Base-by-base conservation (phyloP, 2,329 filamentous ascomycete genomes). In the Polychaeton citri region DNA sequence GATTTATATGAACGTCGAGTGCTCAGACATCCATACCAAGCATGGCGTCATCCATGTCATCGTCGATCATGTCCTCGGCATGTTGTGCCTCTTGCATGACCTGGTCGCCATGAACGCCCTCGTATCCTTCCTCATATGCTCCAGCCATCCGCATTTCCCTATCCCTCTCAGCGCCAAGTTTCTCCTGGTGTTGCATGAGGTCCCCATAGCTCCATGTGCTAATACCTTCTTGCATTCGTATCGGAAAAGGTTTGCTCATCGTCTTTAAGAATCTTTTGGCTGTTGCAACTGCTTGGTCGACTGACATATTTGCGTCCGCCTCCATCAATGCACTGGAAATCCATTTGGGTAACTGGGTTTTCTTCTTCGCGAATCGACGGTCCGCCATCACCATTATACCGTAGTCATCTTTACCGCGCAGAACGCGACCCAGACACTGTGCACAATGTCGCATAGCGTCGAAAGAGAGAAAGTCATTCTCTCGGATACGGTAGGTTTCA, bases 341-440 rank as follows among this genome's bases (percentile, higher is more conserved):
- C 90, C 90, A 98, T 56, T 94, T 94, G 8, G 90, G 90, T 19
- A 98, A 68, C 61, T 98, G 92, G 3, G 61, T 69, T 24, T 86
- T 72, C 63, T 96, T 96, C 64, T 90, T 92, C 55, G 85, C 79
- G 59, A 95, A 98, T 13, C 90, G 76, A 30, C 84, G 79, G 58
- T 98, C 90, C 2, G 92, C 90, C 19, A 98, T 69, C 4, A 98
- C 88, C 90, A 98, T 98, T 66, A 98, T 84, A n/a, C 90, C 90
- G 59, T 98, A 98, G 60, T 98, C 90, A 54, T 98, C 92, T 59
- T 98, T 98, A 17, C 90, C 90, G 50, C 90, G 73, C 43, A 98
- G 66, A 30, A 98, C 90, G 55, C 90, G 87, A 10, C 90, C 92
- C 2, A 98, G 68, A 53, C 90, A 98, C 56, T 98, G 90, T 1